These are phyloP conservation scores for Solanum corneliomulleri DNA, from an alignment of 257 asterid genomes.

Conservation along the genomic window DNA sequence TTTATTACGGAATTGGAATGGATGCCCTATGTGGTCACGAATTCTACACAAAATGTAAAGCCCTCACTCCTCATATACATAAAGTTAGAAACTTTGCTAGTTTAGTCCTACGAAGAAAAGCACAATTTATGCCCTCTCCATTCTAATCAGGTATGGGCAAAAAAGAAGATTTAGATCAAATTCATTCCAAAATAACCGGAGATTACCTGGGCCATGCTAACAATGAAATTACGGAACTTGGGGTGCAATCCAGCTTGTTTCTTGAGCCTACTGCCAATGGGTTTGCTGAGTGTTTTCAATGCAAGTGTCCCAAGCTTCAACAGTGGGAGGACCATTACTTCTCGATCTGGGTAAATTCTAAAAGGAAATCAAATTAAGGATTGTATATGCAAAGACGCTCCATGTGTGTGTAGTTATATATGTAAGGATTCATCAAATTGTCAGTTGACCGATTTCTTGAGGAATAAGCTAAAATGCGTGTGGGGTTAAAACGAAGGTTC, in stretches of 20 bases:
- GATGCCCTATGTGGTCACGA: neutral
- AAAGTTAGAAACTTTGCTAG: neutral
- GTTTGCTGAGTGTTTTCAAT: constrained; percentile 79
- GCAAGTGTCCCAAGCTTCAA: constrained; percentile 97
- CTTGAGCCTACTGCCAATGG: constrained; percentile 79
- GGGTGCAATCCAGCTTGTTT: constrained; percentile 74
- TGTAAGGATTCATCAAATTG: neutral
- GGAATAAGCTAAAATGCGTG: neutral
- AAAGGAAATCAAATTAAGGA: neutral
- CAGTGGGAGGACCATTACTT: constrained; percentile 63
- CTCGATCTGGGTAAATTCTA: neutral
- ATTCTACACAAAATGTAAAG: neutral
- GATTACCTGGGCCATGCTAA: constrained; percentile 79
- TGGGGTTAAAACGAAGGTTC: neutral
- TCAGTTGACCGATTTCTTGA: neutral
- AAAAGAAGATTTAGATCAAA: neutral
- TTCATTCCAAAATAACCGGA: neutral
- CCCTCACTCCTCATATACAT: neutral
- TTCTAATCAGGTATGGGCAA: neutral
- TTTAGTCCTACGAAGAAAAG: neutral
- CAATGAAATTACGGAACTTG: constrained; percentile 52
- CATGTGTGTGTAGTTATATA: neutral
- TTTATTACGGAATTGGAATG: neutral
- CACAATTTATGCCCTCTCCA: neutral
- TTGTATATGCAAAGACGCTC: too few species aligned